Percentiles rank a stretch among this genome's conserved stretches.
phyloP scores from a whole-genome alignment of 352 stramenopile species.

The Detonula confervacea region DNA sequence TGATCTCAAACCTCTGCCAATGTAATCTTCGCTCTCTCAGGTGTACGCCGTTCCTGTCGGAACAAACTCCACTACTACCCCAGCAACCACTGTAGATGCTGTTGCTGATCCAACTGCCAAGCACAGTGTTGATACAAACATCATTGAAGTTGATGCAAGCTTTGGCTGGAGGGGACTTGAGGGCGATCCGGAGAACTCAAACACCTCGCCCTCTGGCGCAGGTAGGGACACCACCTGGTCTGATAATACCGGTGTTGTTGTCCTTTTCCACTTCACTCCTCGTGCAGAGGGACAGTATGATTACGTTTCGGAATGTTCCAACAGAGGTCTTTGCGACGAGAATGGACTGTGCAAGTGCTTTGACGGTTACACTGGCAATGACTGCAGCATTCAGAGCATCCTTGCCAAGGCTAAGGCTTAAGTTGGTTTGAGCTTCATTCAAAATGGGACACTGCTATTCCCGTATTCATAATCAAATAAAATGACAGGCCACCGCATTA shows the following conservation, averaged over 20 bases:
- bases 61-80: conserved; percentile 34
- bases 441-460: too few relatives aligned
- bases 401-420: conserved; percentile 27
- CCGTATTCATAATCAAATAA: too few relatives aligned
- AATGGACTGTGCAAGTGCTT: conserved; percentile 81
- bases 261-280: conserved; percentile 58
- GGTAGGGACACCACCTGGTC: conserved; percentile 44
- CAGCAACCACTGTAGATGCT: conserved; percentile 38
- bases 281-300: conserved; percentile 45
- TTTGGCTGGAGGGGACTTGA: conserved; percentile 60
- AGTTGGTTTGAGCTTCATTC: too few relatives aligned
- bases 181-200: conserved; percentile 56
- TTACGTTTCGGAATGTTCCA: conserved; percentile 73
- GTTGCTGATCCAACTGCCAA: conserved; percentile 41
- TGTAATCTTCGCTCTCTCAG: conserved; percentile 2
- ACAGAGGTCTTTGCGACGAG: conserved; percentile 70
- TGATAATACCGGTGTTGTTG: conserved; percentile 61
- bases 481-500: too few relatives aligned
- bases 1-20: conserved; percentile 4
- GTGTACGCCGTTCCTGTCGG: conserved; percentile 44
- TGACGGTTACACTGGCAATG: conserved; percentile 58
- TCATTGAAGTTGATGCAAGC: conserved; percentile 64
- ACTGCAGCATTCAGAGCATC: conserved; percentile 54
- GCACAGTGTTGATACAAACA: conserved; percentile 51
- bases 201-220: conserved; percentile 17